Percentiles rank a stretch among this genome's conserved stretches.
These are phyloP conservation scores for Gossypium stocksii DNA, from an alignment of 345 rosid species.

Conservation along the genomic window DNA sequence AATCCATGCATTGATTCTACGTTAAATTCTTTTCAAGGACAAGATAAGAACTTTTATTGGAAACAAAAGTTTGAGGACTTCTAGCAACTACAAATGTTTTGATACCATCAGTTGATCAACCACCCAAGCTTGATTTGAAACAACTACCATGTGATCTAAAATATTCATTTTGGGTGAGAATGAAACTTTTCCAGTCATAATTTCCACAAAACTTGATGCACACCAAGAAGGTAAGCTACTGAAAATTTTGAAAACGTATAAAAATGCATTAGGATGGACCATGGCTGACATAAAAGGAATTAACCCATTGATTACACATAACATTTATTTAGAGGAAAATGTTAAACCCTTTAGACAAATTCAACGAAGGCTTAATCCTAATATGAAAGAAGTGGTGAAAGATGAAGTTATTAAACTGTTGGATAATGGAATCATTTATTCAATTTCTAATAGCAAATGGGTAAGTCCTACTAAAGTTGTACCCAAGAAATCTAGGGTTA, in stretches of 20 bases:
- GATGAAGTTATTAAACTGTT: no score
- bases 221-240: not conserved
- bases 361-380: not conserved
- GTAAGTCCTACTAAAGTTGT: not conserved
- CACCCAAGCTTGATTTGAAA: no score
- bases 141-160: no score
- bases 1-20: no score
- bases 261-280: no score
- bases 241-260: no score
- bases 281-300: not conserved
- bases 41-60: no score
- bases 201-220: not conserved
- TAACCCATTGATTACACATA: not conserved
- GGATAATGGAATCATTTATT: not conserved
- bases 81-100: not conserved
- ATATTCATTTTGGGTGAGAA: no score
- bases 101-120: no score
- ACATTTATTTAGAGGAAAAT: no score
- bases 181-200: no score
- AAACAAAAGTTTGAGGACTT: not conserved
- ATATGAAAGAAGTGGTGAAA: not conserved
- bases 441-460: not conserved
- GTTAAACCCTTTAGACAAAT: not conserved
- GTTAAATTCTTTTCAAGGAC: no score
- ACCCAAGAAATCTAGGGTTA: not conserved